Percentiles rank a stretch among this genome's conserved stretches.
These are phyloP conservation scores for Suillus brevipes DNA, from an alignment of 768 basidiomycete genomes.

Conservation along the genomic window DNA sequence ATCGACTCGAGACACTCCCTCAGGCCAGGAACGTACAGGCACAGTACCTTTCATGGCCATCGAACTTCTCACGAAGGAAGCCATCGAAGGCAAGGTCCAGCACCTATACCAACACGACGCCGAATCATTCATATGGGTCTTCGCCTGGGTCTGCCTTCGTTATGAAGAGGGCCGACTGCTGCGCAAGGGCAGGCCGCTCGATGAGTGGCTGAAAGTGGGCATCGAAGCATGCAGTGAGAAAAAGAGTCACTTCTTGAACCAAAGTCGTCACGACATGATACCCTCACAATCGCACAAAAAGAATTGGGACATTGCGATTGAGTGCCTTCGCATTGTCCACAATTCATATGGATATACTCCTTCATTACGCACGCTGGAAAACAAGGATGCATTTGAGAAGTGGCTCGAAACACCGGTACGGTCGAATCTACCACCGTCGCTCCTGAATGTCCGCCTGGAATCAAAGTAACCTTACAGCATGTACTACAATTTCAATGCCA, in stretches of 20 bases:
- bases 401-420: too few relatives aligned
- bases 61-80: not conserved
- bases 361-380: too few relatives aligned
- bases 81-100: not conserved
- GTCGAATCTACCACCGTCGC: too few relatives aligned
- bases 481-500: too few relatives aligned
- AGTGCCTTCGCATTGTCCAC: too few relatives aligned
- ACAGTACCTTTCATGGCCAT: constrained; percentile 13
- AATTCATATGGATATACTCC: too few relatives aligned
- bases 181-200: not conserved
- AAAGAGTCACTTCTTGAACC: fast-evolving
- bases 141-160: not conserved
- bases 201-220: not conserved
- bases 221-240: too few relatives aligned
- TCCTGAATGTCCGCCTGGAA: too few relatives aligned
- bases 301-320: not conserved
- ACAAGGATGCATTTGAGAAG: too few relatives aligned
- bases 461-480: too few relatives aligned
- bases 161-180: not conserved
- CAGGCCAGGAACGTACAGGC: constrained; percentile 8
- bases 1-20: not conserved
- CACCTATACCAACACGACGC: not conserved
- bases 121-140: constrained; percentile 5
- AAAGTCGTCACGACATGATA: too few relatives aligned
- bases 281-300: not conserved